Conservation (phyloP, 2,329 filamentous ascomycete genomes). For the Rhynchosporium agropyri region DNA sequence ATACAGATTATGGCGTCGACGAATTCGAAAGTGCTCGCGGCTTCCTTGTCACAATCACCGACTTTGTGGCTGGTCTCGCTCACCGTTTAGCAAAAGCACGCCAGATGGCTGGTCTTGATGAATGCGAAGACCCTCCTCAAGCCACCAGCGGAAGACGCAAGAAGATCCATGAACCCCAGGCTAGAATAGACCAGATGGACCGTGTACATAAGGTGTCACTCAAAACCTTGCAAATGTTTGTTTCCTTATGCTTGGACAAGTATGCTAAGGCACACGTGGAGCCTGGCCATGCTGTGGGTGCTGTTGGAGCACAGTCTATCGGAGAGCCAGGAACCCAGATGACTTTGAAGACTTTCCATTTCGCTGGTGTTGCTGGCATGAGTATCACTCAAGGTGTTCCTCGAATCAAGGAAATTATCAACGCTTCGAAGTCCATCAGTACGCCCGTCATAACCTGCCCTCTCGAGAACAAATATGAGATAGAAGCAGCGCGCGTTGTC, state of each 20-base stretch:
- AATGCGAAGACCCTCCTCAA: slow-evolving; percentile 44
- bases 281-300: slow-evolving; percentile 92
- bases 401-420: slow-evolving; percentile 99
- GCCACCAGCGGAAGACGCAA: slow-evolving; percentile 37
- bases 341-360: slow-evolving; percentile 99
- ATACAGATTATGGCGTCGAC: slow-evolving; percentile 69
- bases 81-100: slow-evolving; percentile 60
- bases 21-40: slow-evolving; percentile 80
- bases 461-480: slow-evolving; percentile 72
- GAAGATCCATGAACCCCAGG: slow-evolving; percentile 38
- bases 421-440: slow-evolving; percentile 90
- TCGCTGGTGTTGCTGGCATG: slow-evolving; percentile 99
- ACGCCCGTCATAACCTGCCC: slow-evolving; percentile 92
- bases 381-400: slow-evolving; percentile 99
- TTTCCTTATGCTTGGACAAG: slow-evolving; percentile 81
- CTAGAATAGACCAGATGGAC: slow-evolving; percentile 50
- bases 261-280: slow-evolving; percentile 91
- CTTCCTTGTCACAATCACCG: slow-evolving; percentile 78
- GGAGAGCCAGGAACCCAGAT: slow-evolving; percentile 98
- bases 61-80: slow-evolving; percentile 68
- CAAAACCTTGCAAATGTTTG: slow-evolving; percentile 73
- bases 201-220: slow-evolving; percentile 83
- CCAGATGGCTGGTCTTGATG: slow-evolving; percentile 53
- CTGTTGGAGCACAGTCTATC: slow-evolving; percentile 95
- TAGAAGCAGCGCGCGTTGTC: slow-evolving; percentile 83